phyloP scores from a whole-genome alignment of 768 basidiomycete species.

The Mycena latifolia region DNA sequence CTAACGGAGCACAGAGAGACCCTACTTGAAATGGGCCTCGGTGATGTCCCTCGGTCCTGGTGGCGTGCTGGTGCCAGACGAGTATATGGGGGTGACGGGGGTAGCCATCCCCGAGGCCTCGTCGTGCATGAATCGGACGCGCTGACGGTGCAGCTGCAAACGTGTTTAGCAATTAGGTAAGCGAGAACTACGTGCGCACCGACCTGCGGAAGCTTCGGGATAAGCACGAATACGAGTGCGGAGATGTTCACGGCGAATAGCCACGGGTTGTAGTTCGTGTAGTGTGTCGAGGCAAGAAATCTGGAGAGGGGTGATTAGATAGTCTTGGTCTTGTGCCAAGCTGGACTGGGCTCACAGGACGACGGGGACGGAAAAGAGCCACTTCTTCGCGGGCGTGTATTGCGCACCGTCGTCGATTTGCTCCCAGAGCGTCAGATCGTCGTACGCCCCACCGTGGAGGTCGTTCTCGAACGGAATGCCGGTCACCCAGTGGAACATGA shows the following conservation, averaged over 20 bases:
- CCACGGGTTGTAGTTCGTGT: conserved; percentile 96
- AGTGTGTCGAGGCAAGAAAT: conserved; percentile 97
- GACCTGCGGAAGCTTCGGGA: conserved; percentile 97
- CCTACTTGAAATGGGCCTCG: conserved; percentile 53
- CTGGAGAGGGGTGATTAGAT: conserved; percentile 54
- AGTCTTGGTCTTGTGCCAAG: conserved; percentile 7
- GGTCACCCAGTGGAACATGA: conserved; percentile 99
- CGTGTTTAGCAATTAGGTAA: conserved; percentile 8
- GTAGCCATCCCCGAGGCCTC: conserved; percentile 76
- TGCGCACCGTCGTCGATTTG: conserved; percentile 99
- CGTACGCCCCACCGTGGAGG: conserved; percentile 93
- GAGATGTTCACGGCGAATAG: conserved; percentile 92
- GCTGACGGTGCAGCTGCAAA: conserved; percentile 81
- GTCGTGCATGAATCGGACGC: conserved; percentile 81
- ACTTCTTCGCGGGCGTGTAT: conserved; percentile 98
- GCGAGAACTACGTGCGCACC: conserved; percentile 36
- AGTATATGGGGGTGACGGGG: conserved; percentile 70
- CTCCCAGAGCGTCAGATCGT: conserved; percentile 98
- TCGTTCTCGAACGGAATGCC: conserved; percentile 95
- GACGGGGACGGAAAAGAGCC: conserved; percentile 92
- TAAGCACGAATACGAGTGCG: conserved; percentile 82
- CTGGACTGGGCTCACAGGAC: conserved; percentile 73
- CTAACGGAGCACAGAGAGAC: not conserved
- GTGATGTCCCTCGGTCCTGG: conserved; percentile 54
- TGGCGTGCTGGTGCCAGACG: conserved; percentile 63